Conservation (phyloP, 2,329 filamentous ascomycete species). For the Exophiala aquamarina region DNA sequence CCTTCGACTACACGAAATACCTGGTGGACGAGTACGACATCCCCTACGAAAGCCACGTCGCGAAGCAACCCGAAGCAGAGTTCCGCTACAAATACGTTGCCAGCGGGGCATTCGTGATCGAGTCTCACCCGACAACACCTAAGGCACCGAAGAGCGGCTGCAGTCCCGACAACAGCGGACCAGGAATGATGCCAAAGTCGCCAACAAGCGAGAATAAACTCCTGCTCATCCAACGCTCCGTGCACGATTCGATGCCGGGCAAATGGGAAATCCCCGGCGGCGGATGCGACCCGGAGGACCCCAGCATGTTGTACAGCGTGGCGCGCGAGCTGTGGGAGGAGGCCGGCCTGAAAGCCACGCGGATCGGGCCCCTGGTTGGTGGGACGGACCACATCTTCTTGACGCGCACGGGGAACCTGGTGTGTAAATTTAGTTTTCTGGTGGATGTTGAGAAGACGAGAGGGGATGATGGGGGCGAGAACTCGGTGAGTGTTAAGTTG, state of each 20-base stretch:
- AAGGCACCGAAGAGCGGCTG: too few relatives aligned
- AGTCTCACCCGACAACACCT: too few relatives aligned
- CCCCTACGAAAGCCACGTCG: not conserved
- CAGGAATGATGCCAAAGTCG: too few relatives aligned
- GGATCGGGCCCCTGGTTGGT: conserved; percentile 43
- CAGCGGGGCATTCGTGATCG: not conserved
- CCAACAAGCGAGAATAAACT: too few relatives aligned
- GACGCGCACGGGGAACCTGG: conserved; percentile 19
- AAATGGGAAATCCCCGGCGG: conserved; percentile 56
- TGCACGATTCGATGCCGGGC: conserved; percentile 39
- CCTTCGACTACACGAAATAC: not conserved
- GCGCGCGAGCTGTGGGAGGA: conserved; percentile 55
- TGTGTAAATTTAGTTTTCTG: conserved; percentile 40
- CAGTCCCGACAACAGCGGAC: too few relatives aligned
- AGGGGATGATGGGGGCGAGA: conserved; percentile 2
- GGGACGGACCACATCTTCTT: conserved; percentile 22
- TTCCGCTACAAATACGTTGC: not conserved
- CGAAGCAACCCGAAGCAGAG: not conserved
- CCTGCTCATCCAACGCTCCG: conserved; percentile 46
- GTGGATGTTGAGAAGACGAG: conserved; percentile 34
- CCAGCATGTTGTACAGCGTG: conserved; percentile 49
- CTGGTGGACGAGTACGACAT: not conserved
- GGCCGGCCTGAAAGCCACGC: conserved; percentile 47
- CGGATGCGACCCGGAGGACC: conserved; percentile 46
- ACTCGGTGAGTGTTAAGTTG: conserved; percentile 29